phyloP scores from a whole-genome alignment of 1,139 yeast genomes.

The Zygotorulaspora mrakii region DNA sequence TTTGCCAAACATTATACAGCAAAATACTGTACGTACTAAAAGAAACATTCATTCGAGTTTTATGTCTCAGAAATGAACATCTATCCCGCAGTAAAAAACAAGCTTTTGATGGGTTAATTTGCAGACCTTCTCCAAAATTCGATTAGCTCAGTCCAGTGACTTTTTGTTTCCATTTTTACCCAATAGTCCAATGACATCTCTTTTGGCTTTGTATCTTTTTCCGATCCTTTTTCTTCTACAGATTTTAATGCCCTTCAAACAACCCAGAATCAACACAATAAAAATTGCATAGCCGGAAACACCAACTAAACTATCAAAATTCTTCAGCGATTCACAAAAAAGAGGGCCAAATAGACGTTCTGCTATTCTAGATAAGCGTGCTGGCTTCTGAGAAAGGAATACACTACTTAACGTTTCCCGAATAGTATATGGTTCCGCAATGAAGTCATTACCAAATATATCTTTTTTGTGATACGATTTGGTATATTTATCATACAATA shows the following conservation, averaged over 20 bases:
- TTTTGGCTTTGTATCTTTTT: slow-evolving; percentile 24
- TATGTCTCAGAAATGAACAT: neutral
- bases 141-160: slow-evolving; percentile 11
- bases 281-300: slow-evolving; percentile 40
- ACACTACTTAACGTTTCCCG: slow-evolving; percentile 24
- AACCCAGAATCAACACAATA: slow-evolving; percentile 8
- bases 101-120: too few relatives aligned
- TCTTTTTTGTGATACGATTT: slow-evolving; percentile 38
- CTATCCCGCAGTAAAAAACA: too few relatives aligned
- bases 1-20: too few relatives aligned
- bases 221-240: slow-evolving; percentile 11
- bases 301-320: slow-evolving; percentile 46
- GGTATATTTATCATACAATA: slow-evolving; percentile 40
- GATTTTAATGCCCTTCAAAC: slow-evolving; percentile 7
- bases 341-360: slow-evolving; percentile 41
- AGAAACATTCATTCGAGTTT: too few relatives aligned
- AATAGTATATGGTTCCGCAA: slow-evolving; percentile 16
- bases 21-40: too few relatives aligned
- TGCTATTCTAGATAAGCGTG: neutral
- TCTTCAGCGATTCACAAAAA: slow-evolving; percentile 39
- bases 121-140: neutral
- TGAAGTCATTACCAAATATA: slow-evolving; percentile 34
- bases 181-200: slow-evolving; percentile 25
- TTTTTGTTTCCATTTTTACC: slow-evolving; percentile 18
- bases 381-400: slow-evolving; percentile 21